phyloP scores from a whole-genome alignment of 192 early-diverging fungal species.

The Tieghemiomyces parasiticus region DNA sequence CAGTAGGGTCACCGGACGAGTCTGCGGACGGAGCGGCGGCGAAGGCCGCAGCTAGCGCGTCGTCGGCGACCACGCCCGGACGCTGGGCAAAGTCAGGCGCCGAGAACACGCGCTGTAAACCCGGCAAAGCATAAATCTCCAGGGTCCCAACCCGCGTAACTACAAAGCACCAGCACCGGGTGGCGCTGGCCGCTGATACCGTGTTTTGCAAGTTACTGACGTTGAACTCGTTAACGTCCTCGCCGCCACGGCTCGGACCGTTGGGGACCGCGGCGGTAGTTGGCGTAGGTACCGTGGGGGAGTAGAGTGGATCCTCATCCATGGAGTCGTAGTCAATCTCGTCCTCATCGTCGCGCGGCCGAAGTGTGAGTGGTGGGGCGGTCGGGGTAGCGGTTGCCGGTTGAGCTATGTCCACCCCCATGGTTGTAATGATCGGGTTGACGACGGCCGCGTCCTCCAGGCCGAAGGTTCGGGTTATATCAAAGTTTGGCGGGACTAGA shows the following conservation, averaged over 20 bases:
- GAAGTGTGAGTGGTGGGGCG: no score
- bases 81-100: conserved; percentile 18
- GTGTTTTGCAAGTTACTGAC: conserved; percentile 12
- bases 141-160: not conserved
- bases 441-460: no score
- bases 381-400: no score
- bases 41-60: not conserved
- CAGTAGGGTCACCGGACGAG: conserved; percentile 9
- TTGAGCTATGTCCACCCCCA: no score
- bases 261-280: not conserved
- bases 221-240: not conserved
- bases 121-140: conserved; percentile 4
- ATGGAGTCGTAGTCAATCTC: conserved; percentile 25
- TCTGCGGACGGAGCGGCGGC: not conserved
- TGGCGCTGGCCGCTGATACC: conserved; percentile 15
- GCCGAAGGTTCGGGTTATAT: no score
- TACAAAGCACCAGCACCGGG: conserved; percentile 12
- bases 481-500: no score
- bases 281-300: no score
- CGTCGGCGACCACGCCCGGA: not conserved
- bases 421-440: no score
- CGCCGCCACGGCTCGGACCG: not conserved
- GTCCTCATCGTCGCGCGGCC: conserved; percentile 12
- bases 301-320: not conserved
- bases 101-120: conserved; percentile 18